A percentile compares a stretch with the other conserved stretches of the same genome.
phyloP scores from a whole-genome alignment of 2,329 filamentous ascomycete genomes.

The Colletotrichum graminicola region DNA sequence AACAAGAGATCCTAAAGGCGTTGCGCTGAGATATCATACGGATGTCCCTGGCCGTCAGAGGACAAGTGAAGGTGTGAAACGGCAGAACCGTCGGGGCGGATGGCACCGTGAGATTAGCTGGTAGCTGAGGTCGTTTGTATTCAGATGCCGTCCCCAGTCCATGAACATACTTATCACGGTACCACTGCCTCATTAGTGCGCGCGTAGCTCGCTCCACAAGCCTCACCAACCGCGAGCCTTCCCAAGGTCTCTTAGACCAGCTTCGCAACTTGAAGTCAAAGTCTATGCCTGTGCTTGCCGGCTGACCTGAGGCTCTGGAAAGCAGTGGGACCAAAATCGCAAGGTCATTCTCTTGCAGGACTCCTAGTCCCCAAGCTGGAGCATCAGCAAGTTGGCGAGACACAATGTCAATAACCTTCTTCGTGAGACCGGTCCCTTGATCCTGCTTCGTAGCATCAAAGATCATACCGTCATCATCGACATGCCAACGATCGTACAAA shows the following conservation, averaged over 20 bases:
- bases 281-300: slow-evolving; percentile 51
- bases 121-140: slow-evolving; percentile 81
- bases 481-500: slow-evolving; percentile 90
- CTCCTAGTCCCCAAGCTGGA: slow-evolving; percentile 84
- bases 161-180: slow-evolving; percentile 81
- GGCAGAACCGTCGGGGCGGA: slow-evolving; percentile 93
- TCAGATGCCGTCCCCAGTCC: slow-evolving; percentile 66
- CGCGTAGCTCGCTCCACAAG: slow-evolving; percentile 88
- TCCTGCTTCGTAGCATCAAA: slow-evolving; percentile 75
- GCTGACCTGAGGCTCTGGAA: slow-evolving; percentile 53
- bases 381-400: slow-evolving; percentile 88
- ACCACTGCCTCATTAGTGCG: slow-evolving; percentile 85
- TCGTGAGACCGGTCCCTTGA: slow-evolving; percentile 82
- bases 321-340: slow-evolving; percentile 64
- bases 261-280: slow-evolving; percentile 57
- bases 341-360: slow-evolving; percentile 69
- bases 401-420: slow-evolving; percentile 91
- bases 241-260: slow-evolving; percentile 85
- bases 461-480: slow-evolving; percentile 86
- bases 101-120: slow-evolving; percentile 79
- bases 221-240: slow-evolving; percentile 86
- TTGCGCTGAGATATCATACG: slow-evolving; percentile 96
- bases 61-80: slow-evolving; percentile 98
- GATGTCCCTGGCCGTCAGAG: slow-evolving; percentile 90
- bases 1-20: slow-evolving; percentile 90